Conservation (phyloP, 164 flowering plant genomes). For the Aristolochia californica region DNA sequence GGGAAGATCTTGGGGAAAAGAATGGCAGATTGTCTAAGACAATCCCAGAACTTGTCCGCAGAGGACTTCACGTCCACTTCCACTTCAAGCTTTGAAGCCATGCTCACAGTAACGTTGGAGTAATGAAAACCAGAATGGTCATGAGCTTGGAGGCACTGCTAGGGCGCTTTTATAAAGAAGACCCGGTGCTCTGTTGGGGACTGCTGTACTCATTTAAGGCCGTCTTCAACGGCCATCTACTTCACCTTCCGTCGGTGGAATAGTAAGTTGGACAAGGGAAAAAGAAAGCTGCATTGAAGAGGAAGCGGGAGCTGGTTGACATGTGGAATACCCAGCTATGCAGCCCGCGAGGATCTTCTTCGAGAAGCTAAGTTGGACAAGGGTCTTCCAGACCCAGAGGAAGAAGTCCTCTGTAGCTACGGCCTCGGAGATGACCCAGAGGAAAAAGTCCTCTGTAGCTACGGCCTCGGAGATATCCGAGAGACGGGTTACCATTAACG, state of each 20-base stretch:
- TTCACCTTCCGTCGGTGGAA: neutral
- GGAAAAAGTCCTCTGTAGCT: too few species aligned
- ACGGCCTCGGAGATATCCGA: too few species aligned
- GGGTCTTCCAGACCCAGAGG: too few species aligned
- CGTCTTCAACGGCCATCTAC: conserved; percentile 3
- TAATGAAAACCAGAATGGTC: too few species aligned
- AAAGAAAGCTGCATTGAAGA: too few species aligned
- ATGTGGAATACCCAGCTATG: neutral
- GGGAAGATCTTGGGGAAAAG: conserved; percentile 65
- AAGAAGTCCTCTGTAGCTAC: too few species aligned
- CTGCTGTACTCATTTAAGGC: neutral
- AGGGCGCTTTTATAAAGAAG: neutral
- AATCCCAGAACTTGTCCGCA: conserved; percentile 49
- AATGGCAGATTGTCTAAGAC: conserved; percentile 38
- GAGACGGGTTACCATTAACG: too few species aligned
- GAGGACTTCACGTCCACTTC: conserved; percentile 51
- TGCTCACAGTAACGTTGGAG: neutral
- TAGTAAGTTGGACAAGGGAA: neutral
- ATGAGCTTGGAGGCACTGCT: too few species aligned
- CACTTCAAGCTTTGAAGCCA: conserved; percentile 37
- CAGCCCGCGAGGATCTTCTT: neutral
- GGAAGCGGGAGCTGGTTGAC: neutral
- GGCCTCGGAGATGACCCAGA: too few species aligned
- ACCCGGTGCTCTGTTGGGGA: too few species aligned
- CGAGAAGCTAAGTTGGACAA: too few species aligned